These are phyloP conservation scores for Verticillium nonalfalfae DNA, from an alignment of 2,329 filamentous ascomycete species.

Conservation along the genomic window DNA sequence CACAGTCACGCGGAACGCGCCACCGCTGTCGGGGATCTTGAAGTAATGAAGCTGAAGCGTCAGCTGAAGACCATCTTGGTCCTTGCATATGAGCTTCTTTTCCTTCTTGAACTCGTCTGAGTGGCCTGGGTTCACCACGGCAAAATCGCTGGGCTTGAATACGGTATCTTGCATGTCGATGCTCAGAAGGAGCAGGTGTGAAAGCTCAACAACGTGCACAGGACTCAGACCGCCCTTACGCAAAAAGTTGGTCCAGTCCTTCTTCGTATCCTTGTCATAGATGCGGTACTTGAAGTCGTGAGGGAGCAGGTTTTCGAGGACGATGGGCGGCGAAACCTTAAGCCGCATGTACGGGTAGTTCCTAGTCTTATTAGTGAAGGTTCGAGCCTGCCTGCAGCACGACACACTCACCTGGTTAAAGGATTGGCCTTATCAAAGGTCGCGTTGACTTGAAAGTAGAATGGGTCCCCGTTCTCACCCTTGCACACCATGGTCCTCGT, in stretches of 20 bases:
- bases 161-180: constrained; percentile 95
- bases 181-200: constrained; percentile 85
- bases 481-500: constrained; percentile 85
- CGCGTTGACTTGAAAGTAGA: constrained; percentile 95
- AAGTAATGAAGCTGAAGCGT: constrained; percentile 87
- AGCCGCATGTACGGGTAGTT: constrained; percentile 93
- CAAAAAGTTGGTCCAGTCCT: constrained; percentile 98
- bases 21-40: constrained; percentile 82
- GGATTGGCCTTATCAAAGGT: constrained; percentile 80
- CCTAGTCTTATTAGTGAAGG: constrained; percentile 26
- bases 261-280: constrained; percentile 97
- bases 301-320: constrained; percentile 88
- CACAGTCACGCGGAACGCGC: constrained; percentile 91
- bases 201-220: constrained; percentile 93
- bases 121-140: constrained; percentile 88
- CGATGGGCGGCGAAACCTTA: constrained; percentile 84
- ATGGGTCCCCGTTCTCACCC: constrained; percentile 80
- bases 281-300: constrained; percentile 99
- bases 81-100: constrained; percentile 71
- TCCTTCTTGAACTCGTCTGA: constrained; percentile 87
- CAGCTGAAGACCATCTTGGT: constrained; percentile 72
- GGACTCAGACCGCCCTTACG: constrained; percentile 95
- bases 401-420: constrained; percentile 55
- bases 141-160: constrained; percentile 92
- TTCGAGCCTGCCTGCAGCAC: neutral